Evolutionary conservation across 2,329 filamentous ascomycete species (phyloP).

Genomic region (Cercospora sp.): DNA sequence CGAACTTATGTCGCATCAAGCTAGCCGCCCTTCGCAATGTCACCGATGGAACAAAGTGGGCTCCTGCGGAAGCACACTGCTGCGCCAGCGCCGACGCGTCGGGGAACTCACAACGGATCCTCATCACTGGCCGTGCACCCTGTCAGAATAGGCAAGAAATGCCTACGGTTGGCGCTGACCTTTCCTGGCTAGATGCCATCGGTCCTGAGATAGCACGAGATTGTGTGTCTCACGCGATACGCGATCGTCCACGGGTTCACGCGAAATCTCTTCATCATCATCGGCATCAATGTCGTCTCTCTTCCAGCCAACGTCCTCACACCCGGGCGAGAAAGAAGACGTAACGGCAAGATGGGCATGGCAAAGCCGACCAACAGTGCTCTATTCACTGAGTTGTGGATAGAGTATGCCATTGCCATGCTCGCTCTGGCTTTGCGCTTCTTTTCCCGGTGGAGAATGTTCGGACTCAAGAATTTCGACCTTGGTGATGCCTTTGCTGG

Average conservation of each 20-base stretch:
- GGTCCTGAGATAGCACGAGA: not conserved
- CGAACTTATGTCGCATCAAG: not conserved
- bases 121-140: not conserved
- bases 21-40: not conserved
- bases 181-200: not conserved
- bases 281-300: not conserved
- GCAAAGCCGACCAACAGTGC: not conserved
- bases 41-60: not conserved
- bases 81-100: not conserved
- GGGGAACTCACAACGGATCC: not conserved
- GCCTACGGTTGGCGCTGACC: not conserved
- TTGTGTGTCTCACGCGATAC: constrained; percentile 8
- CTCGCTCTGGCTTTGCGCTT: constrained; percentile 17
- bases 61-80: not conserved
- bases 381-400: constrained; percentile 21
- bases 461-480: constrained; percentile 22
- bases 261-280: not conserved
- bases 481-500: constrained; percentile 22
- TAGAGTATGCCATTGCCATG: constrained; percentile 21
- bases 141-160: not conserved
- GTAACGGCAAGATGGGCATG: constrained; percentile 8
- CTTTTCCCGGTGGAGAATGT: constrained; percentile 19
- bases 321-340: not conserved
- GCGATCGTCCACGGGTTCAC: not conserved
- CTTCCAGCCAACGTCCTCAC: not conserved